Percentiles rank a stretch among this genome's conserved stretches.
These are phyloP conservation scores for Carallia brachiata DNA, from an alignment of 345 rosid genomes.

Conservation along the genomic window DNA sequence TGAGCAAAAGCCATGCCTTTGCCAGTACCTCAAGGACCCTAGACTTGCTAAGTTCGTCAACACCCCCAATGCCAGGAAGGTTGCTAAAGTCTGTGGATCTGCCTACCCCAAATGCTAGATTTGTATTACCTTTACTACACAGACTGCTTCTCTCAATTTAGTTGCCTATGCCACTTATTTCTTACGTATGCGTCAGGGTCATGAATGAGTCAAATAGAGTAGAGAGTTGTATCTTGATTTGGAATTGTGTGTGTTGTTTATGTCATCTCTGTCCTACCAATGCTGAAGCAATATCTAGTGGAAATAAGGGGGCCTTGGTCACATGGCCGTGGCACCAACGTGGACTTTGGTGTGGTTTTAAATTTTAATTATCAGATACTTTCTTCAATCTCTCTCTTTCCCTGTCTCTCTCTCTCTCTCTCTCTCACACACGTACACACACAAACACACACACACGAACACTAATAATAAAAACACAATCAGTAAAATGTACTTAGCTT, in stretches of 20 bases:
- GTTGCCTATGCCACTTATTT: not conserved
- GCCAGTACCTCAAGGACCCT: conserved; percentile 78
- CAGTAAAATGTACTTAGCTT: no score
- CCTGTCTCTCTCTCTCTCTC: not conserved
- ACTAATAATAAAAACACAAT: no score
- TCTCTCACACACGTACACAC: not conserved
- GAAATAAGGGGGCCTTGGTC: not conserved
- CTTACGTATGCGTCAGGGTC: no score
- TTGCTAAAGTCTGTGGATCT: conserved; percentile 75
- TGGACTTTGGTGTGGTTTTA: not conserved
- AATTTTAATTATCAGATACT: not conserved
- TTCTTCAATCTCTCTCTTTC: not conserved
- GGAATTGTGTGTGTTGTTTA: no score
- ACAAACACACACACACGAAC: no score
- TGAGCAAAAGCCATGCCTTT: conserved; percentile 88
- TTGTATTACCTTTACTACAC: no score
- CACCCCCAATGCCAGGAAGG: conserved; percentile 90
- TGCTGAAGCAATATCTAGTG: not conserved
- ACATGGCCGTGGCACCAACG: not conserved
- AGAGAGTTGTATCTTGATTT: no score
- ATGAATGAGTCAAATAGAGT: no score
- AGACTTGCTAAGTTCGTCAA: conserved; percentile 60
- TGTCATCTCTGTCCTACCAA: no score
- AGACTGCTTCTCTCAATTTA: not conserved
- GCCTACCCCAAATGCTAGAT: conserved; percentile 81